Evolutionary conservation across 2,329 filamentous ascomycete species (phyloP), one percentile per base, ranked within the genome.

Genomic region (Akanthomyces dipterigenus): DNA sequence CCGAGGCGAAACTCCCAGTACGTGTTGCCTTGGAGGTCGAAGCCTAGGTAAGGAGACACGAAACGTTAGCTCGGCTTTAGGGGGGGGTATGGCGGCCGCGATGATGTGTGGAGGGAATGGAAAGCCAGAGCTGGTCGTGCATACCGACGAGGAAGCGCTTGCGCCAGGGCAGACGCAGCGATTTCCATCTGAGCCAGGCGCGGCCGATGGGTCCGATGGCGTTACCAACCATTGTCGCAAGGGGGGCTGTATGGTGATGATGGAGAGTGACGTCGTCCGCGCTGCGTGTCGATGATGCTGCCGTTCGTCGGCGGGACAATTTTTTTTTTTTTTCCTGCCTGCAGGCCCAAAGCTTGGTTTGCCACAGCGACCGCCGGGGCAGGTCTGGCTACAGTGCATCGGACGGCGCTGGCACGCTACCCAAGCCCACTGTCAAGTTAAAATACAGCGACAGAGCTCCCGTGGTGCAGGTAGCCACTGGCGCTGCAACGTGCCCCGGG

Each of bases 1-100:
- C 73, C 67, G 65, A 86, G 80, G 62, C 79, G 79, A 73, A 88
- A 88, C 68, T 88, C 84, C 85, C 86, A 89, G 76, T 82, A 89
- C 4, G 86, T 88, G 74, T 88, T 88, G 60, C 85, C 85, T 26
- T 83, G 69, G 62, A 88, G 83, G 69, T 89, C 86, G 67, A 82
- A 78, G 65, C 86, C 86, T 88, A n/a, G n/a, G 63, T 20, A 43
- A 51, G 24, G 49, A 36, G 54, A 48, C 42, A 26, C 4, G 43
- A 42, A 18, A 50, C 36, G 60, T 61, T 50, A 55, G 62, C 26
- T 16, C 53, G 38, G 22, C 53, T n/a, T 18, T 7, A 36, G 16
- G 8, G 22, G 40, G 36, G 60, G 40, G 42, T 14, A 5, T 5
- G 7, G 40, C 45, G 5, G 18, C 45, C 4, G 31, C 31, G 31